phyloP scores from a whole-genome alignment of 352 stramenopile genomes.

The Pythium oligandrum region DNA sequence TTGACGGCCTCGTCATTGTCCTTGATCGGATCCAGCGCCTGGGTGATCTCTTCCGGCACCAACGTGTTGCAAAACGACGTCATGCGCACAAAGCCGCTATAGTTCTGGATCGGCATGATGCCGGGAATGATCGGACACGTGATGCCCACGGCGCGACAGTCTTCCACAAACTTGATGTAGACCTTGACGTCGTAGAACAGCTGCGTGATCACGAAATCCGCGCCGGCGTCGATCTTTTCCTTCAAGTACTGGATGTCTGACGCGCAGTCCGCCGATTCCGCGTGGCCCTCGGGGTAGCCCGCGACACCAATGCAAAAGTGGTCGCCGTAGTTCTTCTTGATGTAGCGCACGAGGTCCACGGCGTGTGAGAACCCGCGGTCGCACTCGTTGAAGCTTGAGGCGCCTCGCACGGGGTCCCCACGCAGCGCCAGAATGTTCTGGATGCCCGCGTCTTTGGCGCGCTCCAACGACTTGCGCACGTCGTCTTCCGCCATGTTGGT shows the following conservation, averaged over 20 bases:
- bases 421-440: conserved; percentile 98
- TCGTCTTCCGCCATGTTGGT: conserved; percentile 97
- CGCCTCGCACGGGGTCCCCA: conserved; percentile 92
- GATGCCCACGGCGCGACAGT: conserved; percentile 89
- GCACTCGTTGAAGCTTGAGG: conserved; percentile 85
- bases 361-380: conserved; percentile 93
- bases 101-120: conserved; percentile 99
- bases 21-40: conserved; percentile 90
- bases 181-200: conserved; percentile 98
- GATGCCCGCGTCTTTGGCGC: conserved; percentile 92
- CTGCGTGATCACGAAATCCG: conserved; percentile 98
- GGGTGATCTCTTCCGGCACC: conserved; percentile 84
- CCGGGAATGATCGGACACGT: conserved; percentile 95
- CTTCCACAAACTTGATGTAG: conserved; percentile 93
- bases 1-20: conserved; percentile 96
- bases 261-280: conserved; percentile 83
- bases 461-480: conserved; percentile 90
- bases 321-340: conserved; percentile 92
- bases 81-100: conserved; percentile 97
- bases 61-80: conserved; percentile 95
- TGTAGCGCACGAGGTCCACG: conserved; percentile 96
- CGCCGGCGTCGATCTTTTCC: conserved; percentile 95
- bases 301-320: conserved; percentile 97
- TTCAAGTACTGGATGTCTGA: conserved; percentile 98
- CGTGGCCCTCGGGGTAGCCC: conserved; percentile 97